phyloP scores from a whole-genome alignment of 257 asterid genomes.

The Coffea eugenioides region DNA sequence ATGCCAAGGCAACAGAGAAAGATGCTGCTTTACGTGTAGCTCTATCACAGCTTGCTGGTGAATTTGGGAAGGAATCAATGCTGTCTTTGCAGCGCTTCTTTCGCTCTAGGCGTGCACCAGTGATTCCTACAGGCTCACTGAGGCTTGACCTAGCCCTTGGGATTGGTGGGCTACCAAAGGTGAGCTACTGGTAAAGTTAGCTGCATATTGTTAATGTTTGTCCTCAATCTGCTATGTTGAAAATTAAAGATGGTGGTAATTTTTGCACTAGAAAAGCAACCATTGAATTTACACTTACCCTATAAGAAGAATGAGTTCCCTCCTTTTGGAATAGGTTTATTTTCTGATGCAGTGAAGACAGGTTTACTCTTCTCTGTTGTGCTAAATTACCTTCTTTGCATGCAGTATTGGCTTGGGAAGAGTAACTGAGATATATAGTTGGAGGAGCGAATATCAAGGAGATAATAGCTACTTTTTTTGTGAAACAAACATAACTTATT shows the following conservation, averaged over 20 bases:
- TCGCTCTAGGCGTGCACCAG: conserved; percentile 74
- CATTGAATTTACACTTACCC: not conserved
- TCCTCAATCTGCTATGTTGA: not conserved
- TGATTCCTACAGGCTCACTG: conserved; percentile 86
- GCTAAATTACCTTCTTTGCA: not conserved
- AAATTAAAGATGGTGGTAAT: not conserved
- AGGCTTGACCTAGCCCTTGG: conserved; percentile 93
- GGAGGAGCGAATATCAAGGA: not conserved
- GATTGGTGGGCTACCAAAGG: conserved; percentile 94
- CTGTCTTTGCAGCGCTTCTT: conserved; percentile 81
- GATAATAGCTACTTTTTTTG: too few relatives aligned
- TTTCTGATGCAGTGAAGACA: not conserved
- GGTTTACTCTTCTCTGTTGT: not conserved
- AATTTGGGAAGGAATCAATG: conserved; percentile 79
- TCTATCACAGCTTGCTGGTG: conserved; percentile 63
- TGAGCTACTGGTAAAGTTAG: conserved; percentile 26
- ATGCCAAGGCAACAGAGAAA: conserved; percentile 56
- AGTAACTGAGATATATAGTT: not conserved
- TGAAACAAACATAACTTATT: not conserved
- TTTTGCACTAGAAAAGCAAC: not conserved
- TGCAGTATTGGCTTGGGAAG: not conserved
- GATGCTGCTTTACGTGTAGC: conserved; percentile 73
- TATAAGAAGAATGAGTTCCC: not conserved
- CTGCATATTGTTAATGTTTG: not conserved
- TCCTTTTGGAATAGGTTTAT: not conserved